Evolutionary conservation across 2,329 filamentous ascomycete species (phyloP).

Genomic region (Trichoderma gracile): DNA sequence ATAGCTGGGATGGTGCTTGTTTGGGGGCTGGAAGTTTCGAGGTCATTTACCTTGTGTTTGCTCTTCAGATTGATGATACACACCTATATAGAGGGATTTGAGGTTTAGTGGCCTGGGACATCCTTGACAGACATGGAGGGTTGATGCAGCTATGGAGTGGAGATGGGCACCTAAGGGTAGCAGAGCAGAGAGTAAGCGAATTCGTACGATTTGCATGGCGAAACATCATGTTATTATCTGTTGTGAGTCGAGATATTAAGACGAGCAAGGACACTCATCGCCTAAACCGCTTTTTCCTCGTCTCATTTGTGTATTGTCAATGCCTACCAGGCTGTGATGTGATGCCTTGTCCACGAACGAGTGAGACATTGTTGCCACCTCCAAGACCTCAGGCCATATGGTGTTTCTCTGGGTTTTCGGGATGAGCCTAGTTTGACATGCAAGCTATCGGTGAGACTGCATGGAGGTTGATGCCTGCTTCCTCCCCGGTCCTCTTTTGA

Average conservation of each 20-base stretch:
- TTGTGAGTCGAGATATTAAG: too few species aligned
- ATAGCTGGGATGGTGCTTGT: constrained; percentile 11
- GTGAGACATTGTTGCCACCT: constrained; percentile 19
- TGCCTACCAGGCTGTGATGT: not conserved
- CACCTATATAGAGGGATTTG: too few species aligned
- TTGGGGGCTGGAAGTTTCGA: not conserved
- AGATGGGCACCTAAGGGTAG: too few species aligned
- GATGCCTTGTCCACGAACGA: constrained; percentile 5
- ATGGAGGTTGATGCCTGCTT: not conserved
- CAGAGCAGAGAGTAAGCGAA: too few species aligned
- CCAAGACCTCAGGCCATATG: not conserved
- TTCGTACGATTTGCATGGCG: too few species aligned
- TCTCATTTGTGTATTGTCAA: too few species aligned
- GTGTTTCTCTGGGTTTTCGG: not conserved
- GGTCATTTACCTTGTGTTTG: not conserved
- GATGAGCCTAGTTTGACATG: constrained; percentile 1
- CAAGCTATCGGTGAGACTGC: not conserved
- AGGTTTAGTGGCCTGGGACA: too few species aligned
- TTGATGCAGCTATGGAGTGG: too few species aligned
- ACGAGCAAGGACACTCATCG: too few species aligned
- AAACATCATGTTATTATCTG: too few species aligned
- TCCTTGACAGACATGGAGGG: too few species aligned
- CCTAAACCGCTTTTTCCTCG: too few species aligned
- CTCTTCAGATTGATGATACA: not conserved
- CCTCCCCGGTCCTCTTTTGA: not conserved